These are phyloP conservation scores for Mycena rosella DNA, from an alignment of 768 basidiomycete genomes.

Conservation along the genomic window DNA sequence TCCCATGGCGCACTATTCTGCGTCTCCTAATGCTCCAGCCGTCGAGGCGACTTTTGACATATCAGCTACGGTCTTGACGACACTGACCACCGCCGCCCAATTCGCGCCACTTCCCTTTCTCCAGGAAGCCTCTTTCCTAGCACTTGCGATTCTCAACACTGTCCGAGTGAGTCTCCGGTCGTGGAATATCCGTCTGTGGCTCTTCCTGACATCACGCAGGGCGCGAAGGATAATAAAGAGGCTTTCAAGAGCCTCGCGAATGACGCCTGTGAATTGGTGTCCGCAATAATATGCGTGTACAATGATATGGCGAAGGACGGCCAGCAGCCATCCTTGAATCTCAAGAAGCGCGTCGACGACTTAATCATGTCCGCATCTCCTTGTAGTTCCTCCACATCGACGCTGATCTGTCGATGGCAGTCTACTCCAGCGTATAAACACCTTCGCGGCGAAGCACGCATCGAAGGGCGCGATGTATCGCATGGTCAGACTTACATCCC, in stretches of 20 bases:
- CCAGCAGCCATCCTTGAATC: slow-evolving; percentile 19
- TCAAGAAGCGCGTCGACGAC: slow-evolving; percentile 35
- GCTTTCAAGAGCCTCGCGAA: slow-evolving; percentile 40
- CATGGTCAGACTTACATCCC: slow-evolving; percentile 31
- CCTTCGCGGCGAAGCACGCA: slow-evolving; percentile 35
- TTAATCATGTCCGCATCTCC: slow-evolving; percentile 33
- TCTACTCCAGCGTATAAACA: slow-evolving; percentile 35
- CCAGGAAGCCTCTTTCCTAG: slow-evolving; percentile 37
- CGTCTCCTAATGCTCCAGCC: slow-evolving; percentile 7
- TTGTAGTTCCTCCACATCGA: background rate
- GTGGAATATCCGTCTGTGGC: background rate
- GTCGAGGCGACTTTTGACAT: slow-evolving; percentile 33
- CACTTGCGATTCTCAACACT: slow-evolving; percentile 35
- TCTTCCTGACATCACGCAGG: slow-evolving; percentile 29
- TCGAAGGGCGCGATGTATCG: slow-evolving; percentile 29
- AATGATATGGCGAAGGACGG: slow-evolving; percentile 36
- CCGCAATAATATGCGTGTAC: slow-evolving; percentile 36
- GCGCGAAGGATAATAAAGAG: slow-evolving; percentile 41
- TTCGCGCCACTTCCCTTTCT: slow-evolving; percentile 41
- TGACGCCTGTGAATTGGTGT: slow-evolving; percentile 43
- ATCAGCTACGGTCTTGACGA: slow-evolving; percentile 38
- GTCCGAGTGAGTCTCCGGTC: slow-evolving; percentile 33
- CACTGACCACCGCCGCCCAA: slow-evolving; percentile 36
- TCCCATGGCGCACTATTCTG: slow-evolving; percentile 14
- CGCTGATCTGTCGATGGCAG: slow-evolving; percentile 21